phyloP scores from a whole-genome alignment of 2,329 filamentous ascomycete species.

The Colletotrichum karsti region DNA sequence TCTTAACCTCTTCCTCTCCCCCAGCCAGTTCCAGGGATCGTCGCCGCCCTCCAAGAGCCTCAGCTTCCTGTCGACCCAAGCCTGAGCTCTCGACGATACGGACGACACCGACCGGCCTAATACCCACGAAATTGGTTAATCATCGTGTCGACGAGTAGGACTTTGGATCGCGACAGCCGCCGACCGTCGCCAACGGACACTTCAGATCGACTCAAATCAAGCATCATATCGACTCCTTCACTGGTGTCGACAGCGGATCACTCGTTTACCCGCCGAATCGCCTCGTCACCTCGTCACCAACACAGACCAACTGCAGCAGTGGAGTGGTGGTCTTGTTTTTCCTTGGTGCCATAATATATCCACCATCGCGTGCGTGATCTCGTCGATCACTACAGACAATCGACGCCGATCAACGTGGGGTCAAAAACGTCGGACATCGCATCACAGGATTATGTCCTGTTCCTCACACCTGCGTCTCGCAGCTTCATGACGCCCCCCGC shows the following conservation, averaged over 20 bases:
- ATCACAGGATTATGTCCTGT: conserved; percentile 34
- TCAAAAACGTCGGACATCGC: neutral
- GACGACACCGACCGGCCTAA: neutral
- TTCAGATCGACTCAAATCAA: too few relatives aligned
- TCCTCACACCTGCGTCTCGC: conserved; percentile 30
- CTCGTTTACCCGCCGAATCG: conserved; percentile 13
- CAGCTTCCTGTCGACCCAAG: conserved; percentile 7
- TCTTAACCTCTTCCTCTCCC: conserved; percentile 5
- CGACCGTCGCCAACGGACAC: neutral
- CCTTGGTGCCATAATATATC: conserved; percentile 23
- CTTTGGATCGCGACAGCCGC: too few relatives aligned
- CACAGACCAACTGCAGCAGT: neutral
- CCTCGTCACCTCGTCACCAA: neutral
- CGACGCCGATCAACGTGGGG: conserved; percentile 28
- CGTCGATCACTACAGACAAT: conserved; percentile 19
- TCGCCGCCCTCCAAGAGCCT: conserved; percentile 4
- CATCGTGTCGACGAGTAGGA: neutral
- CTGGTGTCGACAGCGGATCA: neutral
- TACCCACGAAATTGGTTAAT: neutral
- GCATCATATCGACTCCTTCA: neutral
- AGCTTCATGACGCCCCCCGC: conserved; percentile 32
- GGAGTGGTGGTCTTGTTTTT: conserved; percentile 19
- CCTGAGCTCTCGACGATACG: neutral
- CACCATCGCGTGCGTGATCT: conserved; percentile 23
- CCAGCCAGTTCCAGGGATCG: conserved; percentile 15